Conservation (phyloP, 139 green algal species). For the Marvania coccoides region DNA sequence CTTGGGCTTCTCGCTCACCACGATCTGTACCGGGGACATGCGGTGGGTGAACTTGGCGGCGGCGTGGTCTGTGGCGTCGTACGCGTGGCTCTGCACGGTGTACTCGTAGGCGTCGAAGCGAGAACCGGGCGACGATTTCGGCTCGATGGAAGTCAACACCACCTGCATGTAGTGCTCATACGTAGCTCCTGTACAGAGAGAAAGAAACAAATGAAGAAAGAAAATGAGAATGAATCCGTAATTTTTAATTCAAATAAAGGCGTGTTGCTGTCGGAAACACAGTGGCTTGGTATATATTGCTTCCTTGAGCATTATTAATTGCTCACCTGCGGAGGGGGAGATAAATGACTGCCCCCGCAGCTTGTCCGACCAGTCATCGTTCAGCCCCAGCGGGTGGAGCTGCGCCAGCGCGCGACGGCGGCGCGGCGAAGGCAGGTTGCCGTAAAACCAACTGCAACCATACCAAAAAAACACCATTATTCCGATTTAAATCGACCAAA, state of each 20-base stretch:
- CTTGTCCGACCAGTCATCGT: conserved; percentile 81
- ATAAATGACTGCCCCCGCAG: conserved; percentile 60
- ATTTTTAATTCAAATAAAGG: no score
- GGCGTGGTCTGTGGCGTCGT: conserved; percentile 40
- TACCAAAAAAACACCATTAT: neutral
- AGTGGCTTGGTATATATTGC: no score
- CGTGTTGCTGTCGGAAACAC: no score
- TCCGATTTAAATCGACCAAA: neutral
- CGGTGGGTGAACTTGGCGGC: conserved; percentile 70
- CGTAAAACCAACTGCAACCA: conserved; percentile 57
- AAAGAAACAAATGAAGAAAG: conserved; percentile 63
- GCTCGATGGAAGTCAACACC: conserved; percentile 73
- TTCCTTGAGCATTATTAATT: no score
- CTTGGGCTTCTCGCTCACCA: conserved; percentile 51
- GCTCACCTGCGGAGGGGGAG: conserved; percentile 38
- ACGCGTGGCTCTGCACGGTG: conserved; percentile 80
- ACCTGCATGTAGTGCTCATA: conserved; percentile 90
- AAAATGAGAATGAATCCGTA: no score
- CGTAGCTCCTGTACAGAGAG: conserved; percentile 49
- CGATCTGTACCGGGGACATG: conserved; percentile 65
- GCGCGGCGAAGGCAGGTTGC: conserved; percentile 55
- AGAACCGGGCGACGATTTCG: conserved; percentile 11
- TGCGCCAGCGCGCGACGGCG: conserved; percentile 19
- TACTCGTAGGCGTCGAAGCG: conserved; percentile 87
- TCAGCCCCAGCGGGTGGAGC: conserved; percentile 74